Conservation (phyloP, 2,329 filamentous ascomycete species). For the Thermothelomyces thermophilus region DNA sequence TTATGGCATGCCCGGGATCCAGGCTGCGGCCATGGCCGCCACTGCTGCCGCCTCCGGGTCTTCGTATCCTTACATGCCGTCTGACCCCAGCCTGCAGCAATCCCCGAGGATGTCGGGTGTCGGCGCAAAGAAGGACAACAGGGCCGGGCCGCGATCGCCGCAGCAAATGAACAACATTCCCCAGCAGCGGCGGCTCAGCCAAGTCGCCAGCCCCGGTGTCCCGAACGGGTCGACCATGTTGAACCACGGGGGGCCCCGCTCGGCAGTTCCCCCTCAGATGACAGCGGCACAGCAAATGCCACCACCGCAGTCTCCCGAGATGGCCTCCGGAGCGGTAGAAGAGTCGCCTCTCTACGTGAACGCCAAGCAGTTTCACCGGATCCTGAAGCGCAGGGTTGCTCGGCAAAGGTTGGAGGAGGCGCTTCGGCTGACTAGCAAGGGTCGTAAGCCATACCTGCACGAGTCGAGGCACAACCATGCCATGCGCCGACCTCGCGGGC, state of each 20-base stretch:
- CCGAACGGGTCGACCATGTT: constrained; percentile 69
- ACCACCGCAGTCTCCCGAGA: constrained; percentile 70
- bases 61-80: constrained; percentile 64
- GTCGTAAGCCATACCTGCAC: constrained; percentile 92
- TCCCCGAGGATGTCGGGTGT: constrained; percentile 71
- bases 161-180: constrained; percentile 59
- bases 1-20: constrained; percentile 76
- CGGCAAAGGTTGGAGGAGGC: constrained; percentile 91
- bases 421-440: constrained; percentile 85
- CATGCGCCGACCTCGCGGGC: constrained; percentile 89
- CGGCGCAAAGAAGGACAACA: constrained; percentile 62
- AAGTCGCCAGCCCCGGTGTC: constrained; percentile 68
- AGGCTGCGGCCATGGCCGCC: constrained; percentile 85
- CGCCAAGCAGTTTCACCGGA: constrained; percentile 96
- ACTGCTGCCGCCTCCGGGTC: constrained; percentile 87
- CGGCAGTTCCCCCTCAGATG: constrained; percentile 54
- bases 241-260: constrained; percentile 53
- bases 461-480: constrained; percentile 97
- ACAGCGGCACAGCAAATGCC: constrained; percentile 58
- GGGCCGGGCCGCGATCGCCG: constrained; percentile 65
- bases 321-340: constrained; percentile 65
- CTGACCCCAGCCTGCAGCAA: constrained; percentile 63
- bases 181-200: constrained; percentile 64
- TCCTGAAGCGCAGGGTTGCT: constrained; percentile 87
- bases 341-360: constrained; percentile 97